phyloP scores from a whole-genome alignment of 1,284 basidiomycete genomes.

The Cerrena zonata region DNA sequence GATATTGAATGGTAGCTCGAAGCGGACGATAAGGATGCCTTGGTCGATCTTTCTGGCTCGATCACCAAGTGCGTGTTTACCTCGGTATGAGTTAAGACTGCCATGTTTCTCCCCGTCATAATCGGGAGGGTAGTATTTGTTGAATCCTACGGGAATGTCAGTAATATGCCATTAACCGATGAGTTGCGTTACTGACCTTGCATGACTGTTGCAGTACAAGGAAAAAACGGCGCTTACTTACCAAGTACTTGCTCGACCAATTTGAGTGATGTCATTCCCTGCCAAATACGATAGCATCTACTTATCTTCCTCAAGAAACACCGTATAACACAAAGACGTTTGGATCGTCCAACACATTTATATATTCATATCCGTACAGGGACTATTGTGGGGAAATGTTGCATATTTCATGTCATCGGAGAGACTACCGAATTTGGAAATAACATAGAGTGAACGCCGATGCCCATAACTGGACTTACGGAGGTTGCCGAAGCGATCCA shows the following conservation, averaged over 20 bases:
- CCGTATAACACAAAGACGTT: too few relatives aligned
- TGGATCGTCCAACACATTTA: too few relatives aligned
- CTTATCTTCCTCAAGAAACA: too few relatives aligned
- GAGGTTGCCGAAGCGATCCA: conserved; percentile 11
- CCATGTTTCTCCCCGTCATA: conserved; percentile 78
- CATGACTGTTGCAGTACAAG: conserved; percentile 15
- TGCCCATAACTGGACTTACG: conserved; percentile 1
- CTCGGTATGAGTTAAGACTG: conserved; percentile 78
- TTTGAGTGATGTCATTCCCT: too few relatives aligned
- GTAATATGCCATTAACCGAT: neutral
- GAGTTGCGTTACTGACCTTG: conserved; percentile 21
- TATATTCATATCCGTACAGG: too few relatives aligned
- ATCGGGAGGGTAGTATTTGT: conserved; percentile 93
- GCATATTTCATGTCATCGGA: too few relatives aligned
- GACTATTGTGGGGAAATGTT: too few relatives aligned
- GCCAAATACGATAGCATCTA: too few relatives aligned
- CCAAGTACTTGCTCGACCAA: neutral
- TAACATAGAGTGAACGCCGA: neutral
- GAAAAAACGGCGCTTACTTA: neutral
- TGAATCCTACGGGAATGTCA: conserved; percentile 48
- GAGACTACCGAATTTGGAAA: too few relatives aligned
- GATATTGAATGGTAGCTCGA: conserved; percentile 93
- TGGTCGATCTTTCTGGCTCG: conserved; percentile 89
- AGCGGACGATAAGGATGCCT: conserved; percentile 88
- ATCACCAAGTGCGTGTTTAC: conserved; percentile 90